phyloP scores from a whole-genome alignment of 2,329 filamentous ascomycete genomes.

The Aspergillus versicolor region DNA sequence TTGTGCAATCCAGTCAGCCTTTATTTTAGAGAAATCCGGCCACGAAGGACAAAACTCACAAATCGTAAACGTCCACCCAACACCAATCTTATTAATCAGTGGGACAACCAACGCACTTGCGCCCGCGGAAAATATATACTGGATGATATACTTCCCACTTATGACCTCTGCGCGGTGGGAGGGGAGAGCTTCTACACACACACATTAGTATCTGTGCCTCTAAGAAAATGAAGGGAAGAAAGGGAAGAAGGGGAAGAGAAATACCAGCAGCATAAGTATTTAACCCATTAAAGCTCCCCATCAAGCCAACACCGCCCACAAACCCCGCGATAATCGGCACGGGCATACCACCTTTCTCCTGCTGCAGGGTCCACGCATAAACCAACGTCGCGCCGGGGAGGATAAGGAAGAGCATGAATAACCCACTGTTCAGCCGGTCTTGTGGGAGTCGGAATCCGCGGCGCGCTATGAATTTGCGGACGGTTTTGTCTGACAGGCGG shows the following conservation, averaged over 20 bases:
- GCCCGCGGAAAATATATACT: constrained; percentile 71
- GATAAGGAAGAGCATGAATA: constrained; percentile 57
- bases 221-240: not conserved
- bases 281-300: constrained; percentile 71
- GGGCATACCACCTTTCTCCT: constrained; percentile 53
- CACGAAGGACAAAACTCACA: constrained; percentile 38
- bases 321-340: constrained; percentile 70
- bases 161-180: constrained; percentile 66
- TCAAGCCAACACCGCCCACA: constrained; percentile 67
- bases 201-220: constrained; percentile 46
- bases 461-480: constrained; percentile 62
- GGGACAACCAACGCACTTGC: constrained; percentile 72
- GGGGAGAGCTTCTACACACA: constrained; percentile 42
- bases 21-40: too few relatives aligned
- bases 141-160: constrained; percentile 74
- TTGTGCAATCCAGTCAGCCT: not conserved
- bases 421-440: constrained; percentile 62
- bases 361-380: constrained; percentile 66
- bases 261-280: constrained; percentile 63
- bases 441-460: constrained; percentile 65
- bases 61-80: constrained; percentile 79
- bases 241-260: not conserved
- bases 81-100: constrained; percentile 68
- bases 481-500: constrained; percentile 65
- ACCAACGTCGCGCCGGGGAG: constrained; percentile 64